These are phyloP conservation scores for Singerocomus inundabilis DNA, from an alignment of 1,284 basidiomycete species.

Conservation along the genomic window DNA sequence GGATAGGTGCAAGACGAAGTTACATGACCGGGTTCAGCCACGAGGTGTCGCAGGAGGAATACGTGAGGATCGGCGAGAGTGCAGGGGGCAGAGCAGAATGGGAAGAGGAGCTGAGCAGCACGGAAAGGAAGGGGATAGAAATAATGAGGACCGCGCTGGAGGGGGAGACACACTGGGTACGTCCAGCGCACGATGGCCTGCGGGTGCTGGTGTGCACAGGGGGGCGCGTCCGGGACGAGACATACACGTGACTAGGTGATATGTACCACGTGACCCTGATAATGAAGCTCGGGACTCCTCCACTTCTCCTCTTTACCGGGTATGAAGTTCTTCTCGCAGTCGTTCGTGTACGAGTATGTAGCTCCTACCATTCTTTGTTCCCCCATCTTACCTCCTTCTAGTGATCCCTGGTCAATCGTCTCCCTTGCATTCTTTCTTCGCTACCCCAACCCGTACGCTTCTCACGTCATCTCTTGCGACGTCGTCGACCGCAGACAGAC, in stretches of 20 bases:
- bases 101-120: slow-evolving; percentile 33
- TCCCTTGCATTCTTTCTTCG: slow-evolving; percentile 92
- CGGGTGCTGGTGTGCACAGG: slow-evolving; percentile 44
- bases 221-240: slow-evolving; percentile 48
- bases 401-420: slow-evolving; percentile 89
- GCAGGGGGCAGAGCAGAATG: slow-evolving; percentile 31
- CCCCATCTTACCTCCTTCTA: slow-evolving; percentile 29
- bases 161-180: slow-evolving; percentile 53
- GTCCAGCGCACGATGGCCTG: slow-evolving; percentile 72
- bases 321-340: slow-evolving; percentile 82
- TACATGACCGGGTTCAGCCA: slow-evolving; percentile 77
- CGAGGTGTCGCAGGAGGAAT: slow-evolving; percentile 67
- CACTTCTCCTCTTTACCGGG: slow-evolving; percentile 1
- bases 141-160: slow-evolving; percentile 45
- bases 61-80: slow-evolving; percentile 53
- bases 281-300: not conserved
- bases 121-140: slow-evolving; percentile 43
- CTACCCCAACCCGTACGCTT: slow-evolving; percentile 95
- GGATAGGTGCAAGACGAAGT: slow-evolving; percentile 54
- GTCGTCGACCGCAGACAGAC: slow-evolving; percentile 82
- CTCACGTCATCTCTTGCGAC: slow-evolving; percentile 94
- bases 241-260: slow-evolving; percentile 34
- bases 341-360: slow-evolving; percentile 73
- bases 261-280: slow-evolving; percentile 17
- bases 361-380: no score